Percentiles rank a stretch among this genome's conserved stretches.
These are phyloP conservation scores for Linnemannia zychae DNA, from an alignment of 192 early-diverging fungal genomes.

Conservation along the genomic window DNA sequence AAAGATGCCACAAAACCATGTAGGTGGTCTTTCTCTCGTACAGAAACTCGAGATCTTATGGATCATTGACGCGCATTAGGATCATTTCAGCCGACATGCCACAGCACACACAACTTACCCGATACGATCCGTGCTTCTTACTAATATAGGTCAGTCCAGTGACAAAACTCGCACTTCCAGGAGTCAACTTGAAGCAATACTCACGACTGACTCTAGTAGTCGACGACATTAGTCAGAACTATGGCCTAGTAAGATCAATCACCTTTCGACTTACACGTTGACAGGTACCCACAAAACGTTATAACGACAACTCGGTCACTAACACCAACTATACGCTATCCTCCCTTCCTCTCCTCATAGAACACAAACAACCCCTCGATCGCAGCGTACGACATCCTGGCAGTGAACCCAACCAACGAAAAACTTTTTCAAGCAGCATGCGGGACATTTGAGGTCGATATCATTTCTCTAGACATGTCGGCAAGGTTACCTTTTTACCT, in stretches of 20 bases:
- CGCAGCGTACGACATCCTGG: constrained; percentile 74
- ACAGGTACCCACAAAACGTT: neutral
- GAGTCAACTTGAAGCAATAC: constrained; percentile 64
- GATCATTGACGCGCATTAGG: neutral
- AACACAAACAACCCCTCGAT: constrained; percentile 52
- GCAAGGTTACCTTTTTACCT: constrained; percentile 77
- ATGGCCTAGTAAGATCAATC: constrained; percentile 60
- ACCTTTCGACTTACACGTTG: neutral
- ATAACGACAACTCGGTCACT: neutral
- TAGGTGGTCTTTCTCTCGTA: neutral
- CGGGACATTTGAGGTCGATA: constrained; percentile 77
- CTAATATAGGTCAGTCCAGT: constrained; percentile 57
- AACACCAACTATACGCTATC: neutral
- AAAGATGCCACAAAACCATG: constrained; percentile 58
- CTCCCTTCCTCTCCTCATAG: neutral
- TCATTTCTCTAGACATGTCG: constrained; percentile 83
- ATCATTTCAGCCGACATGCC: neutral
- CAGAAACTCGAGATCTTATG: neutral
- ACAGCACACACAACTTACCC: neutral
- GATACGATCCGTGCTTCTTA: neutral
- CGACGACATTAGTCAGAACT: constrained; percentile 70
- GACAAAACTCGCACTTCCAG: constrained; percentile 49
- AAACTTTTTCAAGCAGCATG: constrained; percentile 81
- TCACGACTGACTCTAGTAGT: constrained; percentile 69
- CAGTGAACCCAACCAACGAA: constrained; percentile 80